A percentile compares a stretch with the other conserved stretches of the same genome.
Evolutionary conservation across 345 rosid species (phyloP).

Genomic region (Syzygium aromaticum): DNA sequence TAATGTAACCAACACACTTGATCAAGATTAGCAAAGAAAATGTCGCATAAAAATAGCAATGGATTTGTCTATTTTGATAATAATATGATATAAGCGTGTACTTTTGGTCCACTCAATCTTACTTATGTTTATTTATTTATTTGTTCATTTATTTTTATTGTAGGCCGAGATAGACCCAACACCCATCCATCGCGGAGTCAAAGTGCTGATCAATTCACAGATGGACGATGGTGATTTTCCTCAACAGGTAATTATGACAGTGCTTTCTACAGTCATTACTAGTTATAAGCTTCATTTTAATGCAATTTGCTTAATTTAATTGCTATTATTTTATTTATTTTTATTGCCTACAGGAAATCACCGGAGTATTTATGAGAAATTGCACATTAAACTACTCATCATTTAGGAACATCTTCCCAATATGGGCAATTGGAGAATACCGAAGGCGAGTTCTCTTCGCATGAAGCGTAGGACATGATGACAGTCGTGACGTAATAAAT

Average conservation of each 20-base stretch:
- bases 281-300: not conserved
- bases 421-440: conserved; percentile 44
- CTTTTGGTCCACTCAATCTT: not conserved
- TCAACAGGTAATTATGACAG: conserved; percentile 20
- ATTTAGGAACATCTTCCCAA: conserved; percentile 35
- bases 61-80: not conserved
- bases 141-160: not conserved
- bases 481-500: not conserved
- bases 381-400: conserved; percentile 39
- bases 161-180: conserved; percentile 18
- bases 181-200: conserved; percentile 33
- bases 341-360: conserved; percentile 19
- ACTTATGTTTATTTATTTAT: not conserved
- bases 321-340: not conserved
- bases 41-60: not conserved
- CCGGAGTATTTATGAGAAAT: conserved; percentile 35
- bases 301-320: not conserved
- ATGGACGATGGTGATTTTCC: conserved; percentile 56
- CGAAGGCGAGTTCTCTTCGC: conserved; percentile 10
- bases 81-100: not conserved
- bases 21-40: not conserved
- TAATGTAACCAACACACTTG: not conserved
- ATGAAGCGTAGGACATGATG: not conserved
- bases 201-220: conserved; percentile 34
- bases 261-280: not conserved